A percentile compares a stretch with the other conserved stretches of the same genome.
These are phyloP conservation scores for Hordeum vulgare DNA, from an alignment of 176 grass and related monocot genomes.

Conservation along the genomic window DNA sequence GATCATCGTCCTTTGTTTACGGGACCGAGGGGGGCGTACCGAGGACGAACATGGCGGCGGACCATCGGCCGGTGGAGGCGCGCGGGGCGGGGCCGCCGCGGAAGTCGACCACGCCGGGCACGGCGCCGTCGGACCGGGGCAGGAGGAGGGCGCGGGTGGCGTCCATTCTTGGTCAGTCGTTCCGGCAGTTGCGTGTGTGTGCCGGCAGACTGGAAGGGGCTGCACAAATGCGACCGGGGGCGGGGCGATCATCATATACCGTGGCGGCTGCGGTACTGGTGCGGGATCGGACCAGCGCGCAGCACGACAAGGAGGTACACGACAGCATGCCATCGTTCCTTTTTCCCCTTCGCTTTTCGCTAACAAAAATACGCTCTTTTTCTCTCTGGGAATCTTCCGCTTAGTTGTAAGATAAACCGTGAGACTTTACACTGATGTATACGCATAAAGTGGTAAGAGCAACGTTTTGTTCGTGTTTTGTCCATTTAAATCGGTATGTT, in stretches of 20 bases:
- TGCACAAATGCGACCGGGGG: background rate
- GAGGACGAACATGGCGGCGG: constrained; percentile 55
- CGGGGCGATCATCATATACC: background rate
- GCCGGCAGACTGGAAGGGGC: background rate
- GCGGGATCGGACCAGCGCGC: constrained; percentile 10
- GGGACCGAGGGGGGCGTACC: constrained; percentile 38
- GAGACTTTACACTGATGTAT: background rate
- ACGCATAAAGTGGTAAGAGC: background rate
- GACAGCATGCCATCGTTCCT: background rate
- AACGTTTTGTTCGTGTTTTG: too few species aligned
- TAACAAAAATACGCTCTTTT: background rate
- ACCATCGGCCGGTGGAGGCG: constrained; percentile 52
- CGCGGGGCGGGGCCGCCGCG: constrained; percentile 38
- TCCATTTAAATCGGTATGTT: too few species aligned
- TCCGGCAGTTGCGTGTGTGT: background rate
- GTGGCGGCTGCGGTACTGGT: background rate
- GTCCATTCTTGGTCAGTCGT: background rate
- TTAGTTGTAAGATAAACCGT: background rate
- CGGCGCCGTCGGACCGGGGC: constrained; percentile 15
- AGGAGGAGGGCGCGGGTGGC: constrained; percentile 15
- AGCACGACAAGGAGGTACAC: background rate
- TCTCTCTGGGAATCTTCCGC: background rate
- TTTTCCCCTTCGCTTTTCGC: background rate
- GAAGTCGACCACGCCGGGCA: constrained; percentile 42
- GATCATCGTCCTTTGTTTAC: too few species aligned